These are phyloP conservation scores for Vitis hybrid DNA, from an alignment of 177 flowering plant genomes.

Conservation along the genomic window DNA sequence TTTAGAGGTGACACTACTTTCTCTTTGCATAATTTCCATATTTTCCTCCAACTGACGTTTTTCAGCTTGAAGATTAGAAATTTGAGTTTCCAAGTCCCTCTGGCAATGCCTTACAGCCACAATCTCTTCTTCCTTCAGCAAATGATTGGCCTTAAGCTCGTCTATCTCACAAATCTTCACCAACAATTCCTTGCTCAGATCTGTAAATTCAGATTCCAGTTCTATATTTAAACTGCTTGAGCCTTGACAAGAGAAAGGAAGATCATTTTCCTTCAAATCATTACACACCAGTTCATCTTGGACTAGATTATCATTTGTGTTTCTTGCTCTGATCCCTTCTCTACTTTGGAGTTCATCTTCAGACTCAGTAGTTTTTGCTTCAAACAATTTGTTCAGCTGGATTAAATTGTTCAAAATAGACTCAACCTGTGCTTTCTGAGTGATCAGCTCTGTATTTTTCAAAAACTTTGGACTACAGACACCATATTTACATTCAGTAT, in stretches of 20 bases:
- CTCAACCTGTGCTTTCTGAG: slow-evolving; percentile 15
- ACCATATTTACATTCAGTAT: neutral
- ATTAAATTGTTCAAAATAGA: slow-evolving; percentile 16
- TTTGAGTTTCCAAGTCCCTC: neutral
- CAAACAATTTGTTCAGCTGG: slow-evolving; percentile 18
- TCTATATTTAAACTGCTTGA: neutral
- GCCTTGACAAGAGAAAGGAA: neutral
- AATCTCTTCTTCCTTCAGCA: slow-evolving; percentile 2
- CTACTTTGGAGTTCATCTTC: slow-evolving; percentile 1
- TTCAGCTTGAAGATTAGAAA: slow-evolving; percentile 12
- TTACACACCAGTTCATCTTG: neutral
- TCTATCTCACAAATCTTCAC: neutral
- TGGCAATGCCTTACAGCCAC: neutral
- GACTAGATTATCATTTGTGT: neutral
- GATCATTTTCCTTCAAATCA: neutral
- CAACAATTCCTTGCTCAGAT: neutral
- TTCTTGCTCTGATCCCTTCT: slow-evolving; percentile 5
- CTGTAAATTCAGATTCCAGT: neutral
- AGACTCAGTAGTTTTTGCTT: slow-evolving; percentile 1
- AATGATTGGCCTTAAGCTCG: neutral
- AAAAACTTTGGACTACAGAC: neutral
- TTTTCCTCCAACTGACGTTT: slow-evolving; percentile 12
- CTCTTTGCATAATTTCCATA: slow-evolving; percentile 8
- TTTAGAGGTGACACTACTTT: neutral
- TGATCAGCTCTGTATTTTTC: neutral